These are phyloP conservation scores for Saturnispora sekii DNA, from an alignment of 805 yeast genomes.

Conservation along the genomic window DNA sequence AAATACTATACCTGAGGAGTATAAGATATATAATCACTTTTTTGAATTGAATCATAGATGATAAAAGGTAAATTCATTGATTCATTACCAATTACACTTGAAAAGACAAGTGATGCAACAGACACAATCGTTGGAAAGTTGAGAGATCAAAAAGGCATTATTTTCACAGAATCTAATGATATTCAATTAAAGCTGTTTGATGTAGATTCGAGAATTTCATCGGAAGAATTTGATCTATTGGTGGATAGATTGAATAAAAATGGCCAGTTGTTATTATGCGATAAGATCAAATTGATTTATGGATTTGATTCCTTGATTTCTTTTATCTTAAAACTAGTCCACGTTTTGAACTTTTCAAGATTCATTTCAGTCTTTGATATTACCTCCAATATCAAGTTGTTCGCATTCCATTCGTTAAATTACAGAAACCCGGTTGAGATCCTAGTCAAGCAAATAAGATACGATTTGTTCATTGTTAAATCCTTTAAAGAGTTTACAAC, in stretches of 20 bases:
- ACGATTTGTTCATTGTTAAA: conserved; percentile 23
- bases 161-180: conserved; percentile 20
- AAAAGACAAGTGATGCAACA: conserved; percentile 5
- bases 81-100: conserved; percentile 13
- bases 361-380: conserved; percentile 25
- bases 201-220: conserved; percentile 21
- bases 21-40: too few relatives aligned
- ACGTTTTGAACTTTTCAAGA: conserved; percentile 18
- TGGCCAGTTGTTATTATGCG: conserved; percentile 18
- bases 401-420: conserved; percentile 22
- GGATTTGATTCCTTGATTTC: conserved; percentile 18
- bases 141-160: conserved; percentile 19
- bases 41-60: conserved; percentile 6
- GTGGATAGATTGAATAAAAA: conserved; percentile 11
- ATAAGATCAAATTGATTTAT: conserved; percentile 22
- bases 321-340: conserved; percentile 18
- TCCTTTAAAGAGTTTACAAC: conserved; percentile 24
- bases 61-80: conserved; percentile 17
- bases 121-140: conserved; percentile 12
- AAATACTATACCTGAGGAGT: too few relatives aligned
- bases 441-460: conserved; percentile 23
- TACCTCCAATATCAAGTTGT: conserved; percentile 24
- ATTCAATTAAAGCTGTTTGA: conserved; percentile 22
- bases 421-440: conserved; percentile 24
- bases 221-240: conserved; percentile 18